Evolutionary conservation across 768 basidiomycete species (phyloP).

Genomic region (Amanita exitialis): DNA sequence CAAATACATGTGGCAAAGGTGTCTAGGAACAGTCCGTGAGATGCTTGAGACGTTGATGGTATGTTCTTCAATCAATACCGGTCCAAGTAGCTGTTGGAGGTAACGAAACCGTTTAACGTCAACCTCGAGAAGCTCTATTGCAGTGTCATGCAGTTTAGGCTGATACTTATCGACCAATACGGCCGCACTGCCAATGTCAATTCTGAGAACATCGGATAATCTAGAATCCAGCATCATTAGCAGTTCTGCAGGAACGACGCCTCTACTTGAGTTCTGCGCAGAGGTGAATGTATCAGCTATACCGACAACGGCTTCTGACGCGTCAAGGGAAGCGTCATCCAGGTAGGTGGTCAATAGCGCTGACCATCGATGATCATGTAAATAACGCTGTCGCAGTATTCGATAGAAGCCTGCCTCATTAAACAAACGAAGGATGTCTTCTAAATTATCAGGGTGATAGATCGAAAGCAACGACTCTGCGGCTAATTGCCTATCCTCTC

Average conservation of each 20-base stretch:
- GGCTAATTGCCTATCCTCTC: conserved; percentile 92
- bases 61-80: conserved; percentile 24
- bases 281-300: conserved; percentile 50
- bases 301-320: conserved; percentile 53
- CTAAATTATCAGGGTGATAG: conserved; percentile 77
- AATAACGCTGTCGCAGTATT: conserved; percentile 76
- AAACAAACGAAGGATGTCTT: conserved; percentile 59
- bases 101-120: conserved; percentile 55
- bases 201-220: conserved; percentile 54
- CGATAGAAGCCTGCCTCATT: conserved; percentile 83
- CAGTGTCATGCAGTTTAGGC: conserved; percentile 57
- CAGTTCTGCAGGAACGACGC: conserved; percentile 46
- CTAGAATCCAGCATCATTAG: conserved; percentile 41
- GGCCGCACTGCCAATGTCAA: conserved; percentile 60
- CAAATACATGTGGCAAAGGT: conserved; percentile 55
- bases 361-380: conserved; percentile 68
- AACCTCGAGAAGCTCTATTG: conserved; percentile 39
- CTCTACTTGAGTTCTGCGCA: conserved; percentile 36
- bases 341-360: conserved; percentile 66
- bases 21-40: conserved; percentile 35
- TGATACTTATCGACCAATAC: conserved; percentile 57
- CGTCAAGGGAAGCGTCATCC: conserved; percentile 54
- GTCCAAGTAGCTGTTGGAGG: conserved; percentile 62
- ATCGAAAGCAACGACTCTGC: conserved; percentile 88
- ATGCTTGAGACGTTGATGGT: conserved; percentile 10